These are phyloP conservation scores for Fomitopsis palustris DNA, from an alignment of 1,284 basidiomycete genomes.

Conservation along the genomic window DNA sequence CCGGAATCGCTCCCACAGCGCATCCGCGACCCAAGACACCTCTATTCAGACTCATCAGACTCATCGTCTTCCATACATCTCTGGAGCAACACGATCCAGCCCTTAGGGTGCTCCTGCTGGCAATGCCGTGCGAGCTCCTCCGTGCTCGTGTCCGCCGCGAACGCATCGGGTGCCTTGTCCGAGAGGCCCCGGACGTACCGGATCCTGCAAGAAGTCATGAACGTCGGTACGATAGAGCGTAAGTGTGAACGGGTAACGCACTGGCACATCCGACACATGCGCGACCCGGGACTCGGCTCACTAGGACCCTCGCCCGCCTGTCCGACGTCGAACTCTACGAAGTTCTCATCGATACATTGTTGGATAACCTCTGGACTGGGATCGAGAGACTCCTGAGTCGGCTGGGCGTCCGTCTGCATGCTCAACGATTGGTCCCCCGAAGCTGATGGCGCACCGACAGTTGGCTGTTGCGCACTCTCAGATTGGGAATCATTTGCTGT, in stretches of 20 bases:
- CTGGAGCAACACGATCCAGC: conserved; percentile 19
- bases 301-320: conserved; percentile 23
- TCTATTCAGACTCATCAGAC: conserved; percentile 4
- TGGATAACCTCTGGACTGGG: conserved; percentile 12
- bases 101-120: conserved; percentile 20
- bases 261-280: conserved; percentile 47
- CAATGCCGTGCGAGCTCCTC: conserved; percentile 27
- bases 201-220: conserved; percentile 19
- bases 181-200: conserved; percentile 28
- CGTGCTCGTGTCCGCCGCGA: conserved; percentile 25
- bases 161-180: conserved; percentile 28
- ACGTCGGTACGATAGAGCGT: background rate
- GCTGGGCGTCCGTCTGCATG: background rate
- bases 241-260: conserved; percentile 28
- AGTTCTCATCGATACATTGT: conserved; percentile 44
- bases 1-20: background rate
- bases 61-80: conserved; percentile 9
- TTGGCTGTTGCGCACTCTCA: background rate
- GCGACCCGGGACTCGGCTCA: conserved; percentile 11
- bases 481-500: background rate
- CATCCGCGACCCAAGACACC: background rate
- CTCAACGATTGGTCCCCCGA: background rate
- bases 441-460: background rate
- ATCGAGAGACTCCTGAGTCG: background rate
- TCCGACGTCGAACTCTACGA: conserved; percentile 37